Evolutionary conservation across 768 basidiomycete species (phyloP), one percentile per base, ranked within the genome.

Genomic region (Lactifluus rugatus): DNA sequence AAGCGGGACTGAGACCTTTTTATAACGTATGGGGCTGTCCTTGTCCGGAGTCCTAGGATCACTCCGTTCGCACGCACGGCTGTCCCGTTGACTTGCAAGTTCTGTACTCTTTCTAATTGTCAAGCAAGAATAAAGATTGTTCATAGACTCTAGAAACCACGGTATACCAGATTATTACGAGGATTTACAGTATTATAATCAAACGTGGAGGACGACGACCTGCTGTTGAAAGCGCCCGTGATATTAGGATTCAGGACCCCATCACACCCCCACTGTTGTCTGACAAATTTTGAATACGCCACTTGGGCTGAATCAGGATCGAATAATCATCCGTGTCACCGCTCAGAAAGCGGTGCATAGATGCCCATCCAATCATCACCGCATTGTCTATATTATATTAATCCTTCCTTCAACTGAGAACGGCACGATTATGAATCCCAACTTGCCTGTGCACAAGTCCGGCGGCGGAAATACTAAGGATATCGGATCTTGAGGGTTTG

Each of bases 341-440:
- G 0, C 72, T 73, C 25, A 86, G 75, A 61, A 96, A 88, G 13
- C 93, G 81, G 64, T 85, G 73, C 79, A 94, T 86, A 0, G 89
- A 85, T 3, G 93, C 88, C 89, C 87, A 95, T 2, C 81, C 95
- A 63, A 97, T 89, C 95, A 98, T 98, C 9, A 82, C 94, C 0
- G 95, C 95, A 69, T 97, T 98, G 66, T 97, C 95, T 94, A 28
- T 26, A 23, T 34, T 94, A 28, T 26, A 23, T 34, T 34, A 34
- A 34, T 34, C 1, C 36, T 16, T 28, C 28, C 37, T 44, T 52
- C 39, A 52, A 26, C 41, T 14, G 2, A 23, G 54, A 25, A n/a
- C n/a, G n/a, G n/a, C n/a, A n/a, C n/a, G n/a, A n/a, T n/a, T n/a
- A n/a, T n/a, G 19, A 17, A 45, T 2, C 19, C 7, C n/a, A 17